A percentile compares a stretch with the other conserved stretches of the same genome.
Conservation (phyloP, 2,329 filamentous ascomycete genomes). For the Colletotrichum navitas region DNA sequence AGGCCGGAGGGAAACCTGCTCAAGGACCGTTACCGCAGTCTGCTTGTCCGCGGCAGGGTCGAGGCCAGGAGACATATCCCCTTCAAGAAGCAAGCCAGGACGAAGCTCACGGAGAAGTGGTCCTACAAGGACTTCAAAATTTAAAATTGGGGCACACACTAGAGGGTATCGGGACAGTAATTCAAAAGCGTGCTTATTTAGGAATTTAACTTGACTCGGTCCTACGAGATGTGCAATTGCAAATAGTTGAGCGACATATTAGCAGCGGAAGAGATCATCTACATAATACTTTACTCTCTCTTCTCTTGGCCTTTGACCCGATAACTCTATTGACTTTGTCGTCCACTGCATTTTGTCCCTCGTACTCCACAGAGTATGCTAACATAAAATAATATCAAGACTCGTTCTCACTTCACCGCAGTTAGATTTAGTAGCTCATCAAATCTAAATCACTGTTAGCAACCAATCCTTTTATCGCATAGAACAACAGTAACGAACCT, state of each 20-base stretch:
- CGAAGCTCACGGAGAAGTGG: conserved; percentile 94
- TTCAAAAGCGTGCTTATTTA: conserved; percentile 33
- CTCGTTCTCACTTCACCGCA: conserved; percentile 6
- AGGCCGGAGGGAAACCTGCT: conserved; percentile 97
- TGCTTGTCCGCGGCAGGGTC: conserved; percentile 89
- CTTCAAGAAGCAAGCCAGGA: conserved; percentile 86
- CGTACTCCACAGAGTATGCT: conserved; percentile 34
- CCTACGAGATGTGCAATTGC: not conserved
- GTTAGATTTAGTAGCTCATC: conserved; percentile 49
- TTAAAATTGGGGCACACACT: conserved; percentile 5
- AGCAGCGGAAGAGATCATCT: conserved; percentile 16
- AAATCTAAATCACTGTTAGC: conserved; percentile 48
- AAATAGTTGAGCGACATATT: not conserved
- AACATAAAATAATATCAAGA: conserved; percentile 1
- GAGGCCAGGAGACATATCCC: conserved; percentile 84
- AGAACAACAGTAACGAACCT: conserved; percentile 70
- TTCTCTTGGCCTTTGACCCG: not conserved
- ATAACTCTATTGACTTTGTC: conserved; percentile 5
- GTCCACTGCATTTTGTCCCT: conserved; percentile 7
- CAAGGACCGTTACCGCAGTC: conserved; percentile 89
- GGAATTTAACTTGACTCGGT: not conserved
- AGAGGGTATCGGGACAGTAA: conserved; percentile 27
- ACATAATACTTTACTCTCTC: not conserved
- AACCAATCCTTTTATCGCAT: not conserved
- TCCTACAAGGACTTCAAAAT: conserved; percentile 88